These are phyloP conservation scores for Trametes villosa DNA, from an alignment of 768 basidiomycete genomes.

Conservation along the genomic window DNA sequence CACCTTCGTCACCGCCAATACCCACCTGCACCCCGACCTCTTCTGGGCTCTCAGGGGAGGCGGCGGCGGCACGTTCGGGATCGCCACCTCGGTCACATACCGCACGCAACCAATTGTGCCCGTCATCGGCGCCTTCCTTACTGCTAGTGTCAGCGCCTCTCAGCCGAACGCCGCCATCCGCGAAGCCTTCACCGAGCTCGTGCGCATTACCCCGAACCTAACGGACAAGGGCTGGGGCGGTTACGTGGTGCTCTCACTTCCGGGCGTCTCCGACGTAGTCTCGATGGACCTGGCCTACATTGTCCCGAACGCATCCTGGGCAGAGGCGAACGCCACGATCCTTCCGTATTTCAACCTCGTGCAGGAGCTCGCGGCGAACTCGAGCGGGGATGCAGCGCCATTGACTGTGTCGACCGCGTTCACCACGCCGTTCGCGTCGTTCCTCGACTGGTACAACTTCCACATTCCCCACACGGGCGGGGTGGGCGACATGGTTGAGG, in stretches of 20 bases:
- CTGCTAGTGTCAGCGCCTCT: background rate
- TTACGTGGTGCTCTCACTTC: background rate
- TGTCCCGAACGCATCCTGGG: slow-evolving; percentile 42
- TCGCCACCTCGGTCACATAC: slow-evolving; percentile 49
- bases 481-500: slow-evolving; percentile 15
- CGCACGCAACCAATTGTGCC: slow-evolving; percentile 45
- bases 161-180: background rate
- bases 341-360: slow-evolving; percentile 39
- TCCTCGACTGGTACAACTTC: slow-evolving; percentile 17
- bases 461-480: slow-evolving; percentile 13
- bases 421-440: slow-evolving; percentile 26
- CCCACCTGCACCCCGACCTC: slow-evolving; percentile 50
- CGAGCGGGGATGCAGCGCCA: slow-evolving; percentile 20
- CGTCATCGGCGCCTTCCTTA: slow-evolving; percentile 33
- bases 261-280: background rate
- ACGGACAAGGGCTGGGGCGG: background rate
- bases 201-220: background rate
- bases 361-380: slow-evolving; percentile 24
- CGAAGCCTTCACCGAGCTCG: background rate
- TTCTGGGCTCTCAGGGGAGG: slow-evolving; percentile 57
- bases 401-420: slow-evolving; percentile 12
- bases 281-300: slow-evolving; percentile 9
- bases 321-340: slow-evolving; percentile 40
- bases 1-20: slow-evolving; percentile 45
- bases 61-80: slow-evolving; percentile 41